Evolutionary conservation across 257 asterid genomes (phyloP), one percentile per base, ranked within the genome.

Genomic region (Nyctanthes arbortristis): DNA sequence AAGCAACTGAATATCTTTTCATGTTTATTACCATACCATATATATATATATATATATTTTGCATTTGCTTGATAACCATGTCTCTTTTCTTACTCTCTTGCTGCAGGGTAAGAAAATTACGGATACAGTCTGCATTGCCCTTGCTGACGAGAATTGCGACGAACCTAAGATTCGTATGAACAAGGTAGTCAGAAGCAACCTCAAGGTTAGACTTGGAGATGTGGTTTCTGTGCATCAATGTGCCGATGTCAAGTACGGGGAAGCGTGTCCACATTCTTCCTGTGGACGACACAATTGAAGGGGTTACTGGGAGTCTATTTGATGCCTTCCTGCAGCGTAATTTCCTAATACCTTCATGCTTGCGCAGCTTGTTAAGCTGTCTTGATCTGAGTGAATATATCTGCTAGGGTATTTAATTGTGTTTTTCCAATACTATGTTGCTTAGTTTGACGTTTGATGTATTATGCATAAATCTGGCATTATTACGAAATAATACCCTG

Each of bases 181-280:
- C 81, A 89, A 89, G 81, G 92, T 89, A 69, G 92, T 87, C 62
- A 80, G 96, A 65, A 75, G 73, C 69, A 89, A 89, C 81, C 89
- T 89, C 37, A 89, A 92, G 85, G 90, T 89, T 61, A 81, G 94
- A 77, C 95, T 89, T n/a, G 96, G 92, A 49, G 96, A 89, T 74
- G 95, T 89, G 65, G 88, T 89, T 52, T 89, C 96, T 39, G 95
- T 89, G 33, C 92, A 87, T 79, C 96, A 89, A 61, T 89, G 95
- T 72, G 85, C 96, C 79, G 96, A 89, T 70, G 95, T 89, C 73
- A 87, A 89, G 74, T 89, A 89, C 69, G 96, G 96, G 96, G 66
- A 87, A 84, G 71, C 96, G 96, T 60, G 92, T 89, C 28, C 96
- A 89, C 87, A 82, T 87, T 73, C 95, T 89, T 67, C 96, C 96